Base-by-base conservation (phyloP, 139 green algal genomes). In the Volvox reticuliferus region DNA sequence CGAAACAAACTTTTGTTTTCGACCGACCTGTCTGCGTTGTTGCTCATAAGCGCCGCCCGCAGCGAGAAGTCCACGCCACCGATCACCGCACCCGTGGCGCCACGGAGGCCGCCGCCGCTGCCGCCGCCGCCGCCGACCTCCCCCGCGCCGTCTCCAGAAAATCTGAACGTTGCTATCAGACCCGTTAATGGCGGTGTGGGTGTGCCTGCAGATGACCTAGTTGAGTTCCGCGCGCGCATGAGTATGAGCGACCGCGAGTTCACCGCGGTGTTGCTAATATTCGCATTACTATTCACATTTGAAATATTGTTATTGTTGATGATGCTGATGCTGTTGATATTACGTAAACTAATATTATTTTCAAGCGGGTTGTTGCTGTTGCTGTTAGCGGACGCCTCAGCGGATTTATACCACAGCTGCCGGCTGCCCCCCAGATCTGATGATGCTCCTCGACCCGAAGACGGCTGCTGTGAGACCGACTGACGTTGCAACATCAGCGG, bases 131-230 rank as follows among this genome's bases (percentile, higher is more conserved):
- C 35, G 33, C 19, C 82, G 82, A 30, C 63, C 33, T 19, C 65
- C 22, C 65, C 65, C 20, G 9, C 82, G 13, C 69, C 69, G 17
- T 71, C 85, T n/a, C 1, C 44, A 14, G 85, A 89, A 0, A 82
- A 67, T 9, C 69, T 67, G 17, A 89, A 30, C n/a, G 85, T 82
- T 0, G 69, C 85, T 12, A 89, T 20, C 26, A 89, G 69, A 44
- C 68, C 85, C 0, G 85, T 89, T 67, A 82, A 82, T 18, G 69
- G 69, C 85, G 85, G 85, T 30, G 85, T 89, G 83, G 50, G 24
- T 19, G 68, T 75, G 65, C 82, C 69, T 18, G 69, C 69, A 19
- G 85, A 82, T n/a, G 85, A 89, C 5, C 84, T 68, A 6, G 16
- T 30, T 1, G 84, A 89, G 22, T 36, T 35, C 9, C 85, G 69